Percentiles rank a stretch among this genome's conserved stretches.
Conservation (phyloP, 306 rosid genomes). For the Quercus agrifolia region DNA sequence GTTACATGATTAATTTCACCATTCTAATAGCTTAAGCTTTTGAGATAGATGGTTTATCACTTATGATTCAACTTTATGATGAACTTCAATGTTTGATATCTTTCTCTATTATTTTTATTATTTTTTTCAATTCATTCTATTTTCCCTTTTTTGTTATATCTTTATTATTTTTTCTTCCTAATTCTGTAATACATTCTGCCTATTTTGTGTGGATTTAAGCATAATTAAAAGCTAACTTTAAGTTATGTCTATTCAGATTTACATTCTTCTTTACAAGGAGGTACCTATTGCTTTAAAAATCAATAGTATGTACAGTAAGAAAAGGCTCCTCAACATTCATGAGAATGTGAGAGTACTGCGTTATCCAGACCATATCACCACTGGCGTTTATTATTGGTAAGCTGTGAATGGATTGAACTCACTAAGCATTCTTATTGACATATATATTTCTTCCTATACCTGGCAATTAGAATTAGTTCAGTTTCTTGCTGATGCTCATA, state of each 20-base stretch:
- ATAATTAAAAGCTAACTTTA: neutral
- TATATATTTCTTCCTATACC: constrained; percentile 6
- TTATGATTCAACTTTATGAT: neutral
- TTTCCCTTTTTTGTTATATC: neutral
- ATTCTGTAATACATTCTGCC: neutral
- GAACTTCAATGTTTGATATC: neutral
- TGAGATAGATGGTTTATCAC: too few relatives aligned
- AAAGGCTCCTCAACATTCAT: constrained; percentile 82
- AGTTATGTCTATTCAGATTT: constrained; percentile 52
- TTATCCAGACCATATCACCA: constrained; percentile 94
- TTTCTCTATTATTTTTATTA: neutral
- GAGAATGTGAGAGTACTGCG: constrained; percentile 97
- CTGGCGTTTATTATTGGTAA: constrained; percentile 94
- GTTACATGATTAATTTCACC: too few relatives aligned
- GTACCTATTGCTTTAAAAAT: constrained; percentile 96
- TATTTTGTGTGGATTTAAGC: neutral
- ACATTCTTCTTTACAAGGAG: constrained; percentile 97
- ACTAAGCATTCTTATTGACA: neutral
- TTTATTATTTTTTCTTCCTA: neutral
- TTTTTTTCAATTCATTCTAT: neutral
- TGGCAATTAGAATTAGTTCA: constrained; percentile 10
- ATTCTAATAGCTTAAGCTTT: too few relatives aligned
- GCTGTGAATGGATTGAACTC: constrained; percentile 15
- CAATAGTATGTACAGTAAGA: constrained; percentile 95
- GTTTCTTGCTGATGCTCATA: constrained; percentile 38